Conservation (phyloP, 148 eudicot species). For the Dianthus caryophyllus region DNA sequence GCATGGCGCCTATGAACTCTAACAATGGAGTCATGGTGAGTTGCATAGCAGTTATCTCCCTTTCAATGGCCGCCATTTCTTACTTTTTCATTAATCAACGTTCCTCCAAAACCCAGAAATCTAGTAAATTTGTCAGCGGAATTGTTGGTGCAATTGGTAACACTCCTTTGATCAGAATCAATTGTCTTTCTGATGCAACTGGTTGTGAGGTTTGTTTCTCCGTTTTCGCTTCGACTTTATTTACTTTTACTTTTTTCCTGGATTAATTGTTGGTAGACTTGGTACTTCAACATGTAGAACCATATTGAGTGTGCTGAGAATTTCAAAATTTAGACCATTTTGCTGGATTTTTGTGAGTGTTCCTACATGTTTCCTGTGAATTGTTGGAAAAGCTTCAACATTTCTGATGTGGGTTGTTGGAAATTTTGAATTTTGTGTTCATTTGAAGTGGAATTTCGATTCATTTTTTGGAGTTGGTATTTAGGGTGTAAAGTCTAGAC, state of each 20-base stretch:
- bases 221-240: background rate
- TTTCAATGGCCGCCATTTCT: conserved; percentile 52
- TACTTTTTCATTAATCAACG: conserved; percentile 34
- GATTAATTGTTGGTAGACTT: no score
- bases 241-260: no score
- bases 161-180: conserved; percentile 80
- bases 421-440: background rate
- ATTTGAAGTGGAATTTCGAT: background rate
- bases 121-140: conserved; percentile 39
- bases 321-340: no score
- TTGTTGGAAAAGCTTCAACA: background rate
- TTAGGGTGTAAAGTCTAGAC: background rate
- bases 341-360: no score
- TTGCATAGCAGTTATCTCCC: conserved; percentile 26
- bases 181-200: conserved; percentile 80
- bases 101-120: conserved; percentile 20
- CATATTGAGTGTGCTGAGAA: no score
- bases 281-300: no score
- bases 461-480: background rate
- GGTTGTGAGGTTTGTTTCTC: conserved; percentile 43
- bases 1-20: conserved; percentile 32
- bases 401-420: conserved; percentile 8
- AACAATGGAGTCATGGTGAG: conserved; percentile 35
- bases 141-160: conserved; percentile 76
- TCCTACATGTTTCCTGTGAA: background rate